A percentile compares a stretch with the other conserved stretches of the same genome.
Evolutionary conservation across 2,329 filamentous ascomycete species (phyloP).

Genomic region (Penicillium sp.): DNA sequence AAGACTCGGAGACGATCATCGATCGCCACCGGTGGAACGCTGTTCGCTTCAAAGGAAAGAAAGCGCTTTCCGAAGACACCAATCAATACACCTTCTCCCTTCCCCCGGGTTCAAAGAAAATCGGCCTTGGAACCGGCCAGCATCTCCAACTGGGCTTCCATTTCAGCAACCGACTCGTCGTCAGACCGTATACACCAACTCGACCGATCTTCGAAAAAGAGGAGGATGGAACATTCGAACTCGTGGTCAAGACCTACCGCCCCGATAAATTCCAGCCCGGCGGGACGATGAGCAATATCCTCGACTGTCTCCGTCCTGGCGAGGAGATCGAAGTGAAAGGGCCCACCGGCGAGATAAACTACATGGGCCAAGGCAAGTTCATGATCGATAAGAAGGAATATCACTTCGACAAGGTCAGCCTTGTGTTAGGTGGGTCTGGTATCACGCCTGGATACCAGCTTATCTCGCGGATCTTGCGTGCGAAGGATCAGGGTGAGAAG

Average conservation of each 20-base stretch:
- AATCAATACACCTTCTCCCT: background rate
- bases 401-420: conserved; percentile 48
- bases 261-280: conserved; percentile 52
- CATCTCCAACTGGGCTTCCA: conserved; percentile 59
- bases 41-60: background rate
- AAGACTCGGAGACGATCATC: conserved; percentile 28
- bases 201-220: conserved; percentile 46
- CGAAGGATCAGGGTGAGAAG: conserved; percentile 42
- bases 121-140: conserved; percentile 55
- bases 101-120: conserved; percentile 35
- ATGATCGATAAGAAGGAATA: conserved; percentile 45
- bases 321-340: conserved; percentile 56
- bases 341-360: conserved; percentile 54
- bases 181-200: conserved; percentile 55
- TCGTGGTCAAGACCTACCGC: conserved; percentile 57
- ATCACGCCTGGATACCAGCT: conserved; percentile 57
- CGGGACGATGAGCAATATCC: conserved; percentile 57
- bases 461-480: conserved; percentile 47
- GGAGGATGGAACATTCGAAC: conserved; percentile 51
- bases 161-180: conserved; percentile 53
- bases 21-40: background rate
- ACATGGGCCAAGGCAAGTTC: conserved; percentile 52
- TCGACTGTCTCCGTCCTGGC: conserved; percentile 53
- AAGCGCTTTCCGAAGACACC: background rate
- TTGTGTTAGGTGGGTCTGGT: conserved; percentile 55